Evolutionary conservation across 164 flowering plant species (phyloP).

Genomic region (Warburgia ugandensis): DNA sequence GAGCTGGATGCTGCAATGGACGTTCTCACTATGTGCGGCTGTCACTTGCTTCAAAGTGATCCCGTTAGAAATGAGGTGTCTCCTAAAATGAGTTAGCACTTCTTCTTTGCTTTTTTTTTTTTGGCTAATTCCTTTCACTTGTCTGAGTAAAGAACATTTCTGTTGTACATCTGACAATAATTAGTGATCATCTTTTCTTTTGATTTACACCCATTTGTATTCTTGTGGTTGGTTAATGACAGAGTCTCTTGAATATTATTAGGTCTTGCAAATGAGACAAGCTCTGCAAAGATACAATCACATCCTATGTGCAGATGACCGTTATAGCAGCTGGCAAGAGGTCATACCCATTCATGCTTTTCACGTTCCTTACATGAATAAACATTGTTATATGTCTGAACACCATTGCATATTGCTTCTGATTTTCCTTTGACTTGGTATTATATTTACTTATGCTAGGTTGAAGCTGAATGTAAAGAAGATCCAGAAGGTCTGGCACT

Average conservation of each 20-base stretch:
- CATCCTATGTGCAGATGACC: conserved; percentile 85
- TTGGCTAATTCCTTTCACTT: too few relatives aligned
- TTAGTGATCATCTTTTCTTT: too few relatives aligned
- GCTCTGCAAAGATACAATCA: conserved; percentile 81
- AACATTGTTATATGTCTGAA: too few relatives aligned
- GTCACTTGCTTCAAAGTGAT: conserved; percentile 68
- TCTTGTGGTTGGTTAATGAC: conserved; percentile 5
- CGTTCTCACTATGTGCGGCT: conserved; percentile 94
- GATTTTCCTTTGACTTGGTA: neutral
- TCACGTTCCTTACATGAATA: neutral
- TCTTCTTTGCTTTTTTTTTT: neutral
- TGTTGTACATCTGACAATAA: too few relatives aligned
- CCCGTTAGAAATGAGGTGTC: conserved; percentile 65
- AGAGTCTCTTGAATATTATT: conserved; percentile 9
- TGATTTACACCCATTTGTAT: neutral
- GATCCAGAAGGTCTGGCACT: conserved; percentile 99
- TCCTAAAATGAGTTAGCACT: neutral
- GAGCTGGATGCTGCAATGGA: conserved; percentile 87
- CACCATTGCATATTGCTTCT: neutral
- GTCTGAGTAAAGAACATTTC: too few relatives aligned
- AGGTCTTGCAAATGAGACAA: conserved; percentile 78
- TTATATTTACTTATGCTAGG: conserved; percentile 34
- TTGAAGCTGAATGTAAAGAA: conserved; percentile 85
- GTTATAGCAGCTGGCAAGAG: conserved; percentile 93
- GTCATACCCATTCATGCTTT: conserved; percentile 20